phyloP scores from a whole-genome alignment of 768 basidiomycete species.

The Chalciporus chontae region DNA sequence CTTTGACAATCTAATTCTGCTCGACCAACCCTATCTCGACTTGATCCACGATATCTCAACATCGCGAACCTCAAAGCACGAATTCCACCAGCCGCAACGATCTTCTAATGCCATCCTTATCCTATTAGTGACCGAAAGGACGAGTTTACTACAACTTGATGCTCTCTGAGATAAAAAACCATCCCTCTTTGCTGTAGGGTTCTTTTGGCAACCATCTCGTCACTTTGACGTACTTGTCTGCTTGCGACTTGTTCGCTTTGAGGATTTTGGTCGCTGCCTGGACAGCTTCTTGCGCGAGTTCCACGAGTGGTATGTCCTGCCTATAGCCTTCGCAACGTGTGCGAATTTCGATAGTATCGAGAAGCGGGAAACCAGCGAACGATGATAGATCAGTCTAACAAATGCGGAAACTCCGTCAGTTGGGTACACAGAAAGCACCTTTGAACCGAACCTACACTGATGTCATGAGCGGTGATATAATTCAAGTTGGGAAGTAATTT shows the following conservation, averaged over 20 bases:
- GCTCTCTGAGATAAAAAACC: not conserved
- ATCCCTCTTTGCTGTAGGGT: not conserved
- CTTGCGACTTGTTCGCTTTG: constrained; percentile 5
- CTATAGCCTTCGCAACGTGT: too few species aligned
- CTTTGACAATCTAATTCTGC: not conserved
- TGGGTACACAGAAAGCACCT: not conserved
- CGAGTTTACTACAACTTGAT: constrained; percentile 7
- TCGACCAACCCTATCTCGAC: constrained; percentile 2
- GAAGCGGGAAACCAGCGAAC: not conserved
- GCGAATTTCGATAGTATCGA: constrained; percentile 3
- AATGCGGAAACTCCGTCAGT: not conserved
- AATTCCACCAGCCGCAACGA: constrained; percentile 2
- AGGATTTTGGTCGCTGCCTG: not conserved
- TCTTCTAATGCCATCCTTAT: constrained; percentile 6
- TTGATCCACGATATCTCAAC: constrained; percentile 11
- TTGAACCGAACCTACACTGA: not conserved
- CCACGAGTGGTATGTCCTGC: not conserved
- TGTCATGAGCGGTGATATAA: not conserved
- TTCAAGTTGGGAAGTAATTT: constrained; percentile 8
- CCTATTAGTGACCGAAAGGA: not conserved
- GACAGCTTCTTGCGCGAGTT: not conserved
- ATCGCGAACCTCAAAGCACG: not conserved
- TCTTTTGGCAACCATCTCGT: not conserved
- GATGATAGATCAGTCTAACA: not conserved
- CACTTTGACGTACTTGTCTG: constrained; percentile 4